phyloP scores from a whole-genome alignment of 768 basidiomycete species.

The Trichaptum fuscoviolaceum region DNA sequence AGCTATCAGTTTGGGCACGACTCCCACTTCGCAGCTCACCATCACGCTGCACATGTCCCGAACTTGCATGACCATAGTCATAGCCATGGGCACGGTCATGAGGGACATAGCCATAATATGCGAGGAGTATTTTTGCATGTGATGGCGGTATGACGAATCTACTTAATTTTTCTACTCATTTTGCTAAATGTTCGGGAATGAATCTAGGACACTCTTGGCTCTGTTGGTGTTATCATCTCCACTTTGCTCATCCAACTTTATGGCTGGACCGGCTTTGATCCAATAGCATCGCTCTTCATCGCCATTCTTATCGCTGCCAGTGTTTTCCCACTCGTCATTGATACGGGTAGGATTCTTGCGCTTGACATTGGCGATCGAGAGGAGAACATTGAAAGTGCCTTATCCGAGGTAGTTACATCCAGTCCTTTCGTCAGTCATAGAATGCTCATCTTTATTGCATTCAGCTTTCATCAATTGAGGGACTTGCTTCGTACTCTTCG shows the following conservation, averaged over 20 bases:
- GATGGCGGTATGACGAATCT: constrained; percentile 63
- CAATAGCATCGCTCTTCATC: constrained; percentile 95
- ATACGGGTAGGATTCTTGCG: constrained; percentile 83
- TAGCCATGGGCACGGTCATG: constrained; percentile 43
- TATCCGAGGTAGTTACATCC: constrained; percentile 47
- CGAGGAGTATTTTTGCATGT: constrained; percentile 97
- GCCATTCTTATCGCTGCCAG: constrained; percentile 92
- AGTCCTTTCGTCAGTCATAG: constrained; percentile 15
- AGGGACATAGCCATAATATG: constrained; percentile 98
- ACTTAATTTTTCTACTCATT: background rate
- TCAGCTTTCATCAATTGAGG: constrained; percentile 72
- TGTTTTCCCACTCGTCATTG: constrained; percentile 91
- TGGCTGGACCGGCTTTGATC: constrained; percentile 99
- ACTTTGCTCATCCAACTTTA: constrained; percentile 93
- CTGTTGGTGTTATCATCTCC: constrained; percentile 96
- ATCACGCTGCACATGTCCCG: constrained; percentile 28
- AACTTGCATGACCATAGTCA: constrained; percentile 50
- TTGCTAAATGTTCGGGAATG: constrained; percentile 6
- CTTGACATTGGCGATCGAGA: constrained; percentile 75
- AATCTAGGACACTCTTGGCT: constrained; percentile 84
- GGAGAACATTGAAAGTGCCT: constrained; percentile 46
- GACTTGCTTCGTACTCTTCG: constrained; percentile 71
- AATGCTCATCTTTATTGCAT: constrained; percentile 3
- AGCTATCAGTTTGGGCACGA: constrained; percentile 53
- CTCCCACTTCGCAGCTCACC: constrained; percentile 35